phyloP scores from a whole-genome alignment of 169 alveolate species.

The Eimeria brunetti region DNA sequence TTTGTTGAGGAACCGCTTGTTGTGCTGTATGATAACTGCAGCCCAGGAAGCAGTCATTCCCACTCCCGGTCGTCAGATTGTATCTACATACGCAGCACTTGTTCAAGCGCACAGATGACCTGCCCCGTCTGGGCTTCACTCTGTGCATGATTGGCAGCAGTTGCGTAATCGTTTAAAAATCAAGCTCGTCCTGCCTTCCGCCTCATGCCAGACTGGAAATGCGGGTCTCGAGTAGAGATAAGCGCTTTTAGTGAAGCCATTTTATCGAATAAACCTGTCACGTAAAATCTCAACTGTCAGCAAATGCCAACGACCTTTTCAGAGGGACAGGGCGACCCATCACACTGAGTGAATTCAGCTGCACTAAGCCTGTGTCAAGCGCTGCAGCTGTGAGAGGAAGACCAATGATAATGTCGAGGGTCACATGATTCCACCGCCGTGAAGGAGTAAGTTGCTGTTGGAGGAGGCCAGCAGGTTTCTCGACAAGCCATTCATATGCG shows the following conservation, averaged over 20 bases:
- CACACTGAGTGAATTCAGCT: not conserved
- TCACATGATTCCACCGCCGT: not conserved
- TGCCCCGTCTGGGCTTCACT: not conserved
- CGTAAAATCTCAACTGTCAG: not conserved
- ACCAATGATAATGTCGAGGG: not conserved
- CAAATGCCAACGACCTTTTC: not conserved
- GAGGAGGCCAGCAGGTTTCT: not conserved
- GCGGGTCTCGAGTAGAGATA: not conserved
- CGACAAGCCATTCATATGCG: not conserved
- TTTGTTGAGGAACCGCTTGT: not conserved
- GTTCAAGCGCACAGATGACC: not conserved
- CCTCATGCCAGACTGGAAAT: not conserved
- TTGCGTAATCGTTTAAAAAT: not conserved
- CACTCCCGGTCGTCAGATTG: not conserved
- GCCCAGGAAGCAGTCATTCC: not conserved
- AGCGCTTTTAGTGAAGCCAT: not conserved
- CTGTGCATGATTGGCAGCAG: not conserved
- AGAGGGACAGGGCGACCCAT: not conserved
- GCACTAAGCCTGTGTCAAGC: not conserved
- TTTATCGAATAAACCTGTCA: not conserved
- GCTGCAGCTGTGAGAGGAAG: not conserved
- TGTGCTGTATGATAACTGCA: not conserved
- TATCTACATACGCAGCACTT: not conserved
- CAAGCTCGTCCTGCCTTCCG: not conserved
- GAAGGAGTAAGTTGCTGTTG: not conserved